A percentile compares a stretch with the other conserved stretches of the same genome.
Conservation (phyloP, 2,329 filamentous ascomycete species). For the Sporothrix variecibatus region DNA sequence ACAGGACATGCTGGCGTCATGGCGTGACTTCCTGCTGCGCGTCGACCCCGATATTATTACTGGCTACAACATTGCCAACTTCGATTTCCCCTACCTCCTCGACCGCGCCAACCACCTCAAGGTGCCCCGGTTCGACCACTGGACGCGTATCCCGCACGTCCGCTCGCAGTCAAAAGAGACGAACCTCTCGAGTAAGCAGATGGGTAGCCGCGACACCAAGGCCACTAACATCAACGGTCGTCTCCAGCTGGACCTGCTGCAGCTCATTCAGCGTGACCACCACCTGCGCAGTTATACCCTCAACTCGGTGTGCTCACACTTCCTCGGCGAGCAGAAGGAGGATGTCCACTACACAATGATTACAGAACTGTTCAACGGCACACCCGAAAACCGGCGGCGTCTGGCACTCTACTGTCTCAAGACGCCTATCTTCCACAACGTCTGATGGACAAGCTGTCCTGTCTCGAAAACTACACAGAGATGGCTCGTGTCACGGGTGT, state of each 20-base stretch:
- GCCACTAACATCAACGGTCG: slow-evolving; percentile 92
- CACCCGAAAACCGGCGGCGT: slow-evolving; percentile 85
- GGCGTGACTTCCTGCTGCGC: slow-evolving; percentile 85
- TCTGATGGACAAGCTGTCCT: slow-evolving; percentile 96
- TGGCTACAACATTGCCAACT: slow-evolving; percentile 98
- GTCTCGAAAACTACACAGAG: slow-evolving; percentile 98
- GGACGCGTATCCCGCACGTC: slow-evolving; percentile 74
- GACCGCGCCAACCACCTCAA: slow-evolving; percentile 86
- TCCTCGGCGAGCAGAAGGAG: slow-evolving; percentile 95
- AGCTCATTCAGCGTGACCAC: slow-evolving; percentile 90
- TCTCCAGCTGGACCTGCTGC: slow-evolving; percentile 89
- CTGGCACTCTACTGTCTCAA: slow-evolving; percentile 96
- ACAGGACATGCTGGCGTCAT: slow-evolving; percentile 85
- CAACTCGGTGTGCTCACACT: slow-evolving; percentile 94
- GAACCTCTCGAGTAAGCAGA: slow-evolving; percentile 96
- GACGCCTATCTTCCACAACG: slow-evolving; percentile 94
- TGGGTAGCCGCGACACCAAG: slow-evolving; percentile 94
- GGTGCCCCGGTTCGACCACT: slow-evolving; percentile 77
- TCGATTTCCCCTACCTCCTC: slow-evolving; percentile 95
- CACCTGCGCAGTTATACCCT: slow-evolving; percentile 95
- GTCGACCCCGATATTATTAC: slow-evolving; percentile 97
- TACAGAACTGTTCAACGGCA: slow-evolving; percentile 95
- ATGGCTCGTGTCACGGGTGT: slow-evolving; percentile 99
- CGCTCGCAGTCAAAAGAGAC: slow-evolving; percentile 73
- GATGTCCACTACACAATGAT: slow-evolving; percentile 99